Conservation (phyloP, 768 basidiomycete genomes). For the Podaxis mareebaensis region DNA sequence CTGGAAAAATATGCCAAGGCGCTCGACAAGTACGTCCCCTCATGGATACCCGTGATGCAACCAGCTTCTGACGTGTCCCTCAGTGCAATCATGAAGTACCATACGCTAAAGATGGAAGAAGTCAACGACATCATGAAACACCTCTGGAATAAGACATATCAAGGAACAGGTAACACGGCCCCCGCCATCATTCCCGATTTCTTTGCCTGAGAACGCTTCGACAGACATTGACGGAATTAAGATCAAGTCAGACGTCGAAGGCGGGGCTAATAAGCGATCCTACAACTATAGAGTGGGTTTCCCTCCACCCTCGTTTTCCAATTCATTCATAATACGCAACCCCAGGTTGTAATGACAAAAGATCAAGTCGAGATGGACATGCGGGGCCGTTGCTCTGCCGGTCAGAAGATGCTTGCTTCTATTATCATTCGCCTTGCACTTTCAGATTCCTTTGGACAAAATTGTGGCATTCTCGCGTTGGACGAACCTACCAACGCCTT, state of each 20-base stretch:
- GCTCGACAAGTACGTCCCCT: constrained; percentile 78
- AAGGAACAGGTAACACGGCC: constrained; percentile 79
- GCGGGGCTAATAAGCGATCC: constrained; percentile 83
- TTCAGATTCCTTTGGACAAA: constrained; percentile 96
- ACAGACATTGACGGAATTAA: constrained; percentile 97
- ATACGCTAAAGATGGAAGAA: constrained; percentile 97
- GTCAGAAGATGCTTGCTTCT: constrained; percentile 97
- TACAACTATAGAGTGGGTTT: constrained; percentile 93
- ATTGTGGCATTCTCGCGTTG: constrained; percentile 95
- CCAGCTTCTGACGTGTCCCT: constrained; percentile 17
- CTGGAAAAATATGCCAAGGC: constrained; percentile 98
- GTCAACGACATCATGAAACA: constrained; percentile 98
- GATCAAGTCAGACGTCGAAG: constrained; percentile 92
- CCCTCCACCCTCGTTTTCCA: constrained; percentile 8
- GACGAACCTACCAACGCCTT: constrained; percentile 99
- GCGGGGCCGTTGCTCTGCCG: constrained; percentile 97
- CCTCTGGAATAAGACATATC: constrained; percentile 98
- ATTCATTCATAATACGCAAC: constrained; percentile 15
- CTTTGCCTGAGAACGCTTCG: constrained; percentile 13
- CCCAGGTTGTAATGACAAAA: constrained; percentile 97
- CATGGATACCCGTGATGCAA: neutral
- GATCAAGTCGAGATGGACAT: constrained; percentile 99
- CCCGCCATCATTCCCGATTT: constrained; percentile 13
- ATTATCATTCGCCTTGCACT: constrained; percentile 97
- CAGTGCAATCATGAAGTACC: constrained; percentile 99